These are phyloP conservation scores for Xerocomus potaroensis DNA, from an alignment of 768 basidiomycete genomes.

Conservation along the genomic window DNA sequence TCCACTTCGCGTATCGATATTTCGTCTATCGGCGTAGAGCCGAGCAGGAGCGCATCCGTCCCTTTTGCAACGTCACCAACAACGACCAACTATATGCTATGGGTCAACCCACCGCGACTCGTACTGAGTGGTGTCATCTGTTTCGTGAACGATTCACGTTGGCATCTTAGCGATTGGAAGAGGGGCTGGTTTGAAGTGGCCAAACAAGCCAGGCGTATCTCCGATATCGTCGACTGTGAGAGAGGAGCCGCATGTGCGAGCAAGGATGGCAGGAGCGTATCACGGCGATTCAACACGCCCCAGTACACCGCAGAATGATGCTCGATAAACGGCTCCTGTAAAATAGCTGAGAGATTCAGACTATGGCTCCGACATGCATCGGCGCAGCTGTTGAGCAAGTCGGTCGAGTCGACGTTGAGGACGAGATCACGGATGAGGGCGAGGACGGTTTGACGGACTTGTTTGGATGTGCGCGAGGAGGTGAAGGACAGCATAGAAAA, in stretches of 20 bases:
- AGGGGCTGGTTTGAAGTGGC: constrained; percentile 20
- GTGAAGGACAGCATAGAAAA: constrained; percentile 16
- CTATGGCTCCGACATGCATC: constrained; percentile 51
- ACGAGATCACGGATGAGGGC: constrained; percentile 56
- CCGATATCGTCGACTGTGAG: constrained; percentile 42
- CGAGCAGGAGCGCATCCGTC: constrained; percentile 45
- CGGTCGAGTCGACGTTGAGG: constrained; percentile 16
- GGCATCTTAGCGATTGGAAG: constrained; percentile 24
- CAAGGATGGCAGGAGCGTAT: constrained; percentile 44
- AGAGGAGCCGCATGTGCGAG: constrained; percentile 50
- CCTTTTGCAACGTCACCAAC: constrained; percentile 24
- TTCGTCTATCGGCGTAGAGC: constrained; percentile 47
- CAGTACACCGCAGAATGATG: constrained; percentile 67
- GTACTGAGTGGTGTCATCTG: constrained; percentile 11
- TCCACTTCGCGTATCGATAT: constrained; percentile 50
- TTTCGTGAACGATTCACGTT: constrained; percentile 7
- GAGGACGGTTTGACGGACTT: constrained; percentile 51
- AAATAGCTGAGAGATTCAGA: constrained; percentile 47
- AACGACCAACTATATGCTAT: too few species aligned
- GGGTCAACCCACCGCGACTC: constrained; percentile 6
- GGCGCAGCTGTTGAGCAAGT: constrained; percentile 39
- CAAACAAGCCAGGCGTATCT: constrained; percentile 65
- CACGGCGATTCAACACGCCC: constrained; percentile 57
- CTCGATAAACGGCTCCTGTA: constrained; percentile 64
- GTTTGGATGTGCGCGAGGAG: constrained; percentile 33